Evolutionary conservation across 345 rosid genomes (phyloP).

Genomic region (Microcos paniculata): DNA sequence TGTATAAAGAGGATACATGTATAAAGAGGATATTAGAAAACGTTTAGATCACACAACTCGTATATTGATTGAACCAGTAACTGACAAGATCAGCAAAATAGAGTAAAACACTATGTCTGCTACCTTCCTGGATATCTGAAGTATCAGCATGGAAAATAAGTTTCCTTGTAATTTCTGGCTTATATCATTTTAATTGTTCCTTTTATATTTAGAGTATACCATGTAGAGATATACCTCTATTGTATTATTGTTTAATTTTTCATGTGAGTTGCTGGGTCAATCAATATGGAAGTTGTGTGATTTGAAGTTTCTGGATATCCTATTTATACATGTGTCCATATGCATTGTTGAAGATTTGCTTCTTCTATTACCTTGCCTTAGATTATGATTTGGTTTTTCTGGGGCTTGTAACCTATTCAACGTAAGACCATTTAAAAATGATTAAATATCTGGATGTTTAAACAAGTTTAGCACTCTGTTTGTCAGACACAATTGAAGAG

Average conservation of each 20-base stretch:
- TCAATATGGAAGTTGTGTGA: background rate
- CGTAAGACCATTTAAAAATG: background rate
- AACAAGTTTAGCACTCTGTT: background rate
- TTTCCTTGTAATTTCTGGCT: too few relatives aligned
- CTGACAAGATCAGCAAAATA: background rate
- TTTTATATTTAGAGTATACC: too few relatives aligned
- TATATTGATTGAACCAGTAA: background rate
- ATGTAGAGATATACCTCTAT: background rate
- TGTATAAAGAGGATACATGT: background rate
- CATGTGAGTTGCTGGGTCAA: background rate
- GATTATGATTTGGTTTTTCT: background rate
- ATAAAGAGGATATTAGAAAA: background rate
- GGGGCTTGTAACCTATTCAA: slow-evolving; percentile 4
- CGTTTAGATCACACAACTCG: background rate
- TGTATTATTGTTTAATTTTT: background rate
- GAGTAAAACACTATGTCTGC: too few relatives aligned
- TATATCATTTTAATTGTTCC: too few relatives aligned
- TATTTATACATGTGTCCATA: background rate
- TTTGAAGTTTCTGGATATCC: background rate
- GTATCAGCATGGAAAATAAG: too few relatives aligned
- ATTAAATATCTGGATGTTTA: background rate
- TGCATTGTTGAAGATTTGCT: background rate
- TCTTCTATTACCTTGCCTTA: slow-evolving; percentile 6
- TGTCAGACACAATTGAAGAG: background rate
- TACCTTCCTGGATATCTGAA: too few relatives aligned